Evolutionary conservation across 2,329 filamentous ascomycete species (phyloP), one percentile per base, ranked within the genome.

Genomic region (Sphaerulina vaccinii): DNA sequence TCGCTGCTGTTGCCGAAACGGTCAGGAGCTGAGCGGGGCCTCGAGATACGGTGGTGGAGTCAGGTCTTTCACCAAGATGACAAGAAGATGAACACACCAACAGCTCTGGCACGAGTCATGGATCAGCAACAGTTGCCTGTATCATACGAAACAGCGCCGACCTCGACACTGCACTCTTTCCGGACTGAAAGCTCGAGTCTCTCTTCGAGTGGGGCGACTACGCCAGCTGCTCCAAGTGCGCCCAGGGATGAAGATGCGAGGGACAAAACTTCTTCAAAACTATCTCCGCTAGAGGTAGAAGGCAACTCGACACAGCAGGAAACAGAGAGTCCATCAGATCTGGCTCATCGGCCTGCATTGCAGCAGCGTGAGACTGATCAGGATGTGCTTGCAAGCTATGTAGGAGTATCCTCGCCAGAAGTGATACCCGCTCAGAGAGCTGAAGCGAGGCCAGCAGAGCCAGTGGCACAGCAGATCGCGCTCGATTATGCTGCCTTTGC

Each of bases 41-140:
- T 86, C 1, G 86, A 95, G 56, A 81, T 93, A n/a, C 81, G 90
- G 54, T 99, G 93, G 93, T 99, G 93, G 93, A 80, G 86, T 59
- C 88, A 93, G 64, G 74, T 86, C 1, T 99, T 96, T 71, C 89
- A 90, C 40, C 82, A 91, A 24, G 85, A 85, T 2, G 89, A 96
- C 61, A 83, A 86, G 48, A 93, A 99, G 68, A 97, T 99, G 92
- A 99, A 99, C 63, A 83, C 82, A 0, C 75, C 79, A 18, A 52
- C 42, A 7, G 44, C 51, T 16, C 48, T 62, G 15, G 52, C 54
- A 15, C 54, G 49, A 3, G 5, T 45, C 44, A 19, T 32, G 10
- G 27, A 32, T 10, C 27, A 32, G 10, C 27, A 32, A 13, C n/a
- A 10, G 27, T 10, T 13, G 5, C 5, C n/a, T 13, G n/a, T 13